Percentiles rank a stretch among this genome's conserved stretches.
These are phyloP conservation scores for Trichoderma koningii DNA, from an alignment of 2,329 filamentous ascomycete genomes.

Conservation along the genomic window DNA sequence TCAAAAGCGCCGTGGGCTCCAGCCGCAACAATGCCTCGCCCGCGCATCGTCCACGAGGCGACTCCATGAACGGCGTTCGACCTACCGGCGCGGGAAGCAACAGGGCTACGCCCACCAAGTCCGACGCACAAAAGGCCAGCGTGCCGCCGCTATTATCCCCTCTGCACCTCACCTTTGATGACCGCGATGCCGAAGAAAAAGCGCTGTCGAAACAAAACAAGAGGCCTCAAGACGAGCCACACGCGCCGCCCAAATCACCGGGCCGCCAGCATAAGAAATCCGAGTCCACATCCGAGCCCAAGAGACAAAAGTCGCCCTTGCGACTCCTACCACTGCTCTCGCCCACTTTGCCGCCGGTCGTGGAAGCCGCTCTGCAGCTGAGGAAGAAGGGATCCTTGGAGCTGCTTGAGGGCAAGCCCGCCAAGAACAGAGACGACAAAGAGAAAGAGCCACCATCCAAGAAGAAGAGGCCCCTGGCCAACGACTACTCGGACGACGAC, in stretches of 20 bases:
- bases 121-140: conserved; percentile 43
- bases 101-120: conserved; percentile 43
- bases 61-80: conserved; percentile 48
- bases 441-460: conserved; percentile 32
- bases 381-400: conserved; percentile 38
- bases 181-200: conserved; percentile 36
- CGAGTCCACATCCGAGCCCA: conserved; percentile 35
- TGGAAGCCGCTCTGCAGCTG: conserved; percentile 47
- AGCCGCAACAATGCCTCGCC: conserved; percentile 41
- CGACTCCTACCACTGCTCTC: conserved; percentile 56
- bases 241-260: conserved; percentile 36
- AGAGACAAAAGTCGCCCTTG: conserved; percentile 43
- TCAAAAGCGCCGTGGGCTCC: conserved; percentile 37
- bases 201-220: conserved; percentile 39
- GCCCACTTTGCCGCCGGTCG: conserved; percentile 55
- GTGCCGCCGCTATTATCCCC: conserved; percentile 58
- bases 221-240: conserved; percentile 34
- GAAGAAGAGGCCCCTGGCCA: conserved; percentile 34
- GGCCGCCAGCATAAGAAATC: conserved; percentile 38
- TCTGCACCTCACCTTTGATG: conserved; percentile 50
- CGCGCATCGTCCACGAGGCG: conserved; percentile 43
- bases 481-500: conserved; percentile 40
- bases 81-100: conserved; percentile 40
- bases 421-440: conserved; percentile 19
- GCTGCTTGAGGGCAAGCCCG: conserved; percentile 29